Evolutionary conservation across 73 alveolate species (phyloP), one percentile per base, ranked within the genome.

Genomic region (Symbiodinium natans): DNA sequence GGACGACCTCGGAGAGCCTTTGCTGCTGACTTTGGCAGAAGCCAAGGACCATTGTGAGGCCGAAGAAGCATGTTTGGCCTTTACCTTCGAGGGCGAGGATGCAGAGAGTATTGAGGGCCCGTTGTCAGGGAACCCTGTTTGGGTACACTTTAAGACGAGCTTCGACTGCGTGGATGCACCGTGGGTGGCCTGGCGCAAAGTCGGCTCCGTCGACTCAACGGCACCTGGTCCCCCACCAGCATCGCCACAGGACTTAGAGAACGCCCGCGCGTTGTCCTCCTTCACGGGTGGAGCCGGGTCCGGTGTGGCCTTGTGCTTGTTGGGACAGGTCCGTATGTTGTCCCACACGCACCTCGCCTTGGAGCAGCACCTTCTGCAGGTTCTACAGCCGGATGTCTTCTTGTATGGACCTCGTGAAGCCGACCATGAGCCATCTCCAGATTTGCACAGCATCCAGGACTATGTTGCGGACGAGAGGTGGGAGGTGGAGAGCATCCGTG

Each of bases 361-460:
- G 84, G 84, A 74, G 84, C 84, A 74, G 42, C 84, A 74, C 84
- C 43, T 74, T 17, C 31, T 74, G 84, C 84, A 74, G 42, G 84
- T 74, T 13, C 42, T 74, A n/a, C 41, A 74, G 48, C 84, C 84
- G 3, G 84, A 74, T 33, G 43, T 74, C 9, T 74, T 74, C n/a
- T 34, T 74, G 84, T 34, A 74, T 63, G 80, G 80, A 63, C 80
- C 80, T 1, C 80, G 80, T n/a, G 80, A 36, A 27, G 19, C 80
- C 7, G 80, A 63, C 21, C 36, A 25, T 19, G 80, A 63, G 80
- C 80, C 80, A n/a, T 31, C 80, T 29, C 80, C 80, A 63, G 40
- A 63, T 31, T 23, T 74, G n/a, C 23, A 74, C 84, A 34, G 42
- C 27, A 41, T 74, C 31, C 43, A 33, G 8, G 84, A 74, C 25